Conservation (phyloP, 192 early-diverging fungal species). For the Backusella sp. region DNA sequence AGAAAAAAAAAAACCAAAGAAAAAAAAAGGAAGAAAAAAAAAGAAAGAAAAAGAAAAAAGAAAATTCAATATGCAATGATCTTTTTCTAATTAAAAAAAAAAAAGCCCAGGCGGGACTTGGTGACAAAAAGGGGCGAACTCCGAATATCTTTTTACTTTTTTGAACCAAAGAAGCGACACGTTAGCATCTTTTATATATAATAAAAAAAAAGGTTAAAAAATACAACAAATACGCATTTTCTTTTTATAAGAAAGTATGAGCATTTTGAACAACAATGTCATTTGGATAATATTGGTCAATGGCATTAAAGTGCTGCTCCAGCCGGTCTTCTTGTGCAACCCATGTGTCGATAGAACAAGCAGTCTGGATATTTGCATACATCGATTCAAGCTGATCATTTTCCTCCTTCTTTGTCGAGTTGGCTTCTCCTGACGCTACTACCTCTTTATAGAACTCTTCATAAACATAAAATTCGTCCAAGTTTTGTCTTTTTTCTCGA, state of each 20-base stretch:
- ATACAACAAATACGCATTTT: not conserved
- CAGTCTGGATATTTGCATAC: not conserved
- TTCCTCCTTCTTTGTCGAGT: not conserved
- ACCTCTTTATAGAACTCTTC: not conserved
- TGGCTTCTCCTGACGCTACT: not conserved
- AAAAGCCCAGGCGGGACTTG: conserved; percentile 2
- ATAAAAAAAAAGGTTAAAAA: not conserved
- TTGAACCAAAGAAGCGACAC: conserved; percentile 3
- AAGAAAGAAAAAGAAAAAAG: conserved; percentile 4
- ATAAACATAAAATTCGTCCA: not conserved
- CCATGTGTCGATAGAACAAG: not conserved
- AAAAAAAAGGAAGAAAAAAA: not conserved
- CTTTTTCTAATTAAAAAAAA: conserved; percentile 4
- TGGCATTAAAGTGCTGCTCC: not conserved
- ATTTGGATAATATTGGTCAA: not conserved
- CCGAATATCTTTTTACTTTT: not conserved
- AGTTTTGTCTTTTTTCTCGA: not conserved
- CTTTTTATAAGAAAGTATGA: not conserved
- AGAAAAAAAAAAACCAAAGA: conserved; percentile 9
- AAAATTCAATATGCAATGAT: not conserved
- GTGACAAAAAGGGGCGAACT: conserved; percentile 10
- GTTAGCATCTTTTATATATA: conserved; percentile 2
- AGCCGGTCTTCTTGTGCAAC: conserved; percentile 2
- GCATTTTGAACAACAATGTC: not conserved
- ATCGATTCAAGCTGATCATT: not conserved